Conservation (phyloP, 1,284 basidiomycete species). For the Thecaphora thlaspeos region DNA sequence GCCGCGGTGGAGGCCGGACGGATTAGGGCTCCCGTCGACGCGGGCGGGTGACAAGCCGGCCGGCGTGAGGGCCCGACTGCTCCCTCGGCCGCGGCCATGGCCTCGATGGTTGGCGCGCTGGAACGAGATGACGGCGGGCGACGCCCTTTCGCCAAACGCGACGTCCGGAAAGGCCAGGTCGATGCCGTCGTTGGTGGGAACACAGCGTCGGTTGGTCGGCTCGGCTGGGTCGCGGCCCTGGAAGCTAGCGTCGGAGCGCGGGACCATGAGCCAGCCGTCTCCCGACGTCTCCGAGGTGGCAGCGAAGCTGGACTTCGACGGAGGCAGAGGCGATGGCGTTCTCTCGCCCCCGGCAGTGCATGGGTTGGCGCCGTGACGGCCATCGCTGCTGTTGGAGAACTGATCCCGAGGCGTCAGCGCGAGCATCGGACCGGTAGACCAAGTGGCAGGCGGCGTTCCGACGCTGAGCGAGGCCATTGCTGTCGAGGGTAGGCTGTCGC, state of each 20-base stretch:
- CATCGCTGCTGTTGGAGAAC: too few relatives aligned
- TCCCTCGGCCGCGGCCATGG: conserved; percentile 9
- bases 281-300: conserved; percentile 8
- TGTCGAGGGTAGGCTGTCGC: too few relatives aligned
- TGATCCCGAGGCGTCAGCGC: too few relatives aligned
- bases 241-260: conserved; percentile 13
- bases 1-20: conserved; percentile 30
- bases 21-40: conserved; percentile 12
- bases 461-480: too few relatives aligned
- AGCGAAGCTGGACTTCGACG: conserved; percentile 2
- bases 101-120: neutral
- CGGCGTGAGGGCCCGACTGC: conserved; percentile 16
- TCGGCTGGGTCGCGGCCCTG: conserved; percentile 16
- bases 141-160: conserved; percentile 30
- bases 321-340: conserved; percentile 22
- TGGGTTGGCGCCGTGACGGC: too few relatives aligned
- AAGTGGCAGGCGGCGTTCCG: too few relatives aligned
- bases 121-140: conserved; percentile 32
- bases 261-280: conserved; percentile 28
- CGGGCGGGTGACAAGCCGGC: conserved; percentile 13
- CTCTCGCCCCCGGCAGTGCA: too few relatives aligned
- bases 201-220: conserved; percentile 20
- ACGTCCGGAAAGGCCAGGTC: conserved; percentile 11
- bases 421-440: too few relatives aligned
- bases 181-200: conserved; percentile 9